Evolutionary conservation across 768 basidiomycete genomes (phyloP), one percentile per base, ranked within the genome.

Genomic region (Lentinula boryana): DNA sequence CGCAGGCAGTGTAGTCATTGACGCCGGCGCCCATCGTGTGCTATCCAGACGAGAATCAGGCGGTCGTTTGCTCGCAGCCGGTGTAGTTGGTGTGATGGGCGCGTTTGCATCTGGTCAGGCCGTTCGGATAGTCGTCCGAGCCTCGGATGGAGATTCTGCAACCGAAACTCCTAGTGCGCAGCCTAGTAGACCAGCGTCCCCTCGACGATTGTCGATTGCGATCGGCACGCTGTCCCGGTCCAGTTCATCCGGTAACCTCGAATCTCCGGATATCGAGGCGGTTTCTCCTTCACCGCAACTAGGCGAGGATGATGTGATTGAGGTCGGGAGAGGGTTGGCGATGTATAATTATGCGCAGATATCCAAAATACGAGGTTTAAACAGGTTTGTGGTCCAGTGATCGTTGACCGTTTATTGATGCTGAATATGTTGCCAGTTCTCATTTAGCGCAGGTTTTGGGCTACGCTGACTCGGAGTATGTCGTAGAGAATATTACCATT

Each of bases 321-420:
- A 98, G 71, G 93, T 98, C 40, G 97, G 96, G 0, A 84, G 96
- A 41, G 97, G 97, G 1, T 77, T 98, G 56, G 93, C 94, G 13
- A 97, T 95, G 75, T 99, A 97, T 71, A 98, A 98, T 69, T 95
- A 91, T 51, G 87, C 85, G 44, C 95, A 98, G 74, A 95, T 98
- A 63, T 78, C 82, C 58, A 83, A 86, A 61, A 87, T 98, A 54
- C 95, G 91, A 69, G 95, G 97, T 0, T 68, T 93, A 66, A 92
- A 95, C 72, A 98, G 95, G 95, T 95, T 66, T 32, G 83, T 73
- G n/a, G 48, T 49, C 40, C n/a, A 5, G 21, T 44, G 9, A 50
- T 41, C 41, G 43, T 59, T 12, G 16, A 46, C 40, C 8, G 7
- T 49, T 56, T 60, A 60, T 58, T 58, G 59, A 60, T 61, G 64